Conservation (phyloP, 768 basidiomycete species). For the Suillus occidentalis region DNA sequence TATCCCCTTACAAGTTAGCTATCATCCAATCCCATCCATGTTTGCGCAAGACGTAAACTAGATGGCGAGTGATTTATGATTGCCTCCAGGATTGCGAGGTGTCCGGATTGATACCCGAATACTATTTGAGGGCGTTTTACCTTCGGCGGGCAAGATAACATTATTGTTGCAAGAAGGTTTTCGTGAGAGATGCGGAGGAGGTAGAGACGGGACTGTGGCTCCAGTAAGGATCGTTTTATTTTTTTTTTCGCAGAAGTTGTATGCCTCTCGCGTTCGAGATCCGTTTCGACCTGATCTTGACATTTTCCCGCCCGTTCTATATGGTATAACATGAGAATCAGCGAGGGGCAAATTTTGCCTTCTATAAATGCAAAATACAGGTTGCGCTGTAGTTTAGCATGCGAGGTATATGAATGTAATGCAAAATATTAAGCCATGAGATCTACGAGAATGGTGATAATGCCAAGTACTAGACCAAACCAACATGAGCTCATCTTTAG, state of each 20-base stretch:
- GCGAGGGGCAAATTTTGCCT: background rate
- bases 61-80: background rate
- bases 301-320: background rate
- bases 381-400: background rate
- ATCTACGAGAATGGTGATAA: slow-evolving; percentile 89
- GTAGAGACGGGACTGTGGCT: background rate
- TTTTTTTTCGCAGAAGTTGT: background rate
- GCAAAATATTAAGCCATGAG: slow-evolving; percentile 48
- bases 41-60: background rate
- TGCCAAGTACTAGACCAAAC: slow-evolving; percentile 66
- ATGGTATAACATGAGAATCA: background rate
- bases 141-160: background rate
- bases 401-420: background rate
- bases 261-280: background rate
- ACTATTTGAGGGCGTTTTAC: background rate
- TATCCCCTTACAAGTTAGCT: background rate
- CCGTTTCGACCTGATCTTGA: background rate
- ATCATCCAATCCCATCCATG: background rate
- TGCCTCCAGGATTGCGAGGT: background rate
- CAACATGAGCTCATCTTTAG: slow-evolving; percentile 5
- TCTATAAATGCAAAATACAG: background rate
- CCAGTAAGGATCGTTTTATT: background rate
- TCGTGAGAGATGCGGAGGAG: background rate
- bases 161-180: background rate
- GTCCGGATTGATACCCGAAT: background rate